phyloP scores from a whole-genome alignment of 306 rosid species.

The Quercus alba region DNA sequence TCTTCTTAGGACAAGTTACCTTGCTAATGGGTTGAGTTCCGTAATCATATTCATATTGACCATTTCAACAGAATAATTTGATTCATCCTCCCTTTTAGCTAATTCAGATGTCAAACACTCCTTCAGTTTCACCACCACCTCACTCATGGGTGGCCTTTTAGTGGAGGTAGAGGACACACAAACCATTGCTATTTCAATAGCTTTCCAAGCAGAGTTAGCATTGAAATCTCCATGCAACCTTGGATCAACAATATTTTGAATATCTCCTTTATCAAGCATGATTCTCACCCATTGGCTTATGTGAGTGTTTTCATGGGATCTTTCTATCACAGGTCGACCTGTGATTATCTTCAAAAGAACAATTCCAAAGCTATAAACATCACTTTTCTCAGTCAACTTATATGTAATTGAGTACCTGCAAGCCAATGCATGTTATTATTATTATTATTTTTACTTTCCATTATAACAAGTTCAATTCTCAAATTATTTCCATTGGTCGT shows the following conservation, averaged over 20 bases:
- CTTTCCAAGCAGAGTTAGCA: conserved; percentile 4
- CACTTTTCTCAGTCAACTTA: conserved; percentile 1
- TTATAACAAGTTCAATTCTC: too few species aligned
- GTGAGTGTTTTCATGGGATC: neutral
- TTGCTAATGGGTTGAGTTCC: too few species aligned
- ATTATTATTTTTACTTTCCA: too few species aligned
- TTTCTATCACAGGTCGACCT: neutral
- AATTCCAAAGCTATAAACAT: conserved; percentile 24
- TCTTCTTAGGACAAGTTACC: too few species aligned
- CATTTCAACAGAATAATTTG: neutral
- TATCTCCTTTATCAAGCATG: conserved; percentile 5
- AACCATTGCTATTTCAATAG: conserved; percentile 17
- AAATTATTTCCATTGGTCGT: too few species aligned
- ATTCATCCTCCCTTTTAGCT: neutral
- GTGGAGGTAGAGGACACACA: neutral
- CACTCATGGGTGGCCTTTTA: neutral
- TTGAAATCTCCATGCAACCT: neutral
- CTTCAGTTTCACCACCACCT: neutral
- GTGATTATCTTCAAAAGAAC: conserved; percentile 8
- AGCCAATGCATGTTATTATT: neutral
- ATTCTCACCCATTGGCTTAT: neutral
- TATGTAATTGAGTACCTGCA: neutral
- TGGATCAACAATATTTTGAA: neutral
- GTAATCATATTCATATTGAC: too few species aligned
- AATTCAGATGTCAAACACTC: neutral